Conservation (phyloP, 2,329 filamentous ascomycete species). For the Furcasterigmium sp. region DNA sequence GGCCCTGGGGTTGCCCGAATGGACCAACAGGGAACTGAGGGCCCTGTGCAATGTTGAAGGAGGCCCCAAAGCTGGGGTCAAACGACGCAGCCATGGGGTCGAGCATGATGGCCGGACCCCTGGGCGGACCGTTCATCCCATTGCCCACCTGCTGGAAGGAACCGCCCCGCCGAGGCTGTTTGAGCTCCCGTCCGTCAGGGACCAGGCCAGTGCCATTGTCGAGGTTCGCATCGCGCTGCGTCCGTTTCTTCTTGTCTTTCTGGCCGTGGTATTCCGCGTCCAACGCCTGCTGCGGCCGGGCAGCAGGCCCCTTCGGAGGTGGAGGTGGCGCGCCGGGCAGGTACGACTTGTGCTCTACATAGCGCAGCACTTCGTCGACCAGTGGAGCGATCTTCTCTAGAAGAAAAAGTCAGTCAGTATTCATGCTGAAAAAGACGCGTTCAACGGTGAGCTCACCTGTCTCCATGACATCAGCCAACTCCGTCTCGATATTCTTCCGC, state of each 20-base stretch:
- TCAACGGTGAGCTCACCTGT: constrained; percentile 44
- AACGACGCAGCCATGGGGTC: background rate
- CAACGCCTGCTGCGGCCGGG: too few species aligned
- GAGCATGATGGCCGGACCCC: background rate
- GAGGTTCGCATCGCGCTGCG: constrained; percentile 22
- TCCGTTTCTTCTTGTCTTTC: constrained; percentile 21
- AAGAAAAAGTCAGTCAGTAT: background rate
- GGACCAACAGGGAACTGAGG: constrained; percentile 2
- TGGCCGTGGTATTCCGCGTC: constrained; percentile 15
- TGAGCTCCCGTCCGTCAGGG: constrained; percentile 41
- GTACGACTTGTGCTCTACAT: constrained; percentile 58
- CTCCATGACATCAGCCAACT: constrained; percentile 71
- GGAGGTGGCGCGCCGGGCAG: constrained; percentile 46
- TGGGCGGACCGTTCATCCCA: background rate
- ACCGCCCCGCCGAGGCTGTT: constrained; percentile 54
- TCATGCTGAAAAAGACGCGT: too few species aligned
- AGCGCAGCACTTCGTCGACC: constrained; percentile 63
- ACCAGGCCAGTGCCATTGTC: constrained; percentile 1
- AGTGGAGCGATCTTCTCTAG: constrained; percentile 7
- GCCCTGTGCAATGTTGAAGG: background rate
- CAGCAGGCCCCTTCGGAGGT: constrained; percentile 26
- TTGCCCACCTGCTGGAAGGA: background rate
- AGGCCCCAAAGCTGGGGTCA: background rate
- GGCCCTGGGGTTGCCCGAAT: constrained; percentile 1
- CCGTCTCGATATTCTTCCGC: constrained; percentile 61